Evolutionary conservation across 257 asterid species (phyloP).

Genomic region (Prunella vulgaris): DNA sequence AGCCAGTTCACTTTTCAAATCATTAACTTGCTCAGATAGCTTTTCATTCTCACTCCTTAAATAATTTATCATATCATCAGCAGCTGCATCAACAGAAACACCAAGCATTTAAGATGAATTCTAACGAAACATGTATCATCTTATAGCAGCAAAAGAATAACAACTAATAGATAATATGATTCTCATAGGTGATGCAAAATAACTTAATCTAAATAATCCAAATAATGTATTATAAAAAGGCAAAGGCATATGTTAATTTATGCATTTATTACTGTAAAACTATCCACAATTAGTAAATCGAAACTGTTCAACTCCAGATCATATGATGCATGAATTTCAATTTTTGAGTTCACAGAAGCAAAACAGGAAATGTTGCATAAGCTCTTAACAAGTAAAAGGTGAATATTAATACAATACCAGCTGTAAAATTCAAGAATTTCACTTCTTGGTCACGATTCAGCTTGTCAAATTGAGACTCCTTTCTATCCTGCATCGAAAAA

Average conservation of each 20-base stretch:
- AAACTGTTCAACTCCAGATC: neutral
- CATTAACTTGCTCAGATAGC: constrained; percentile 46
- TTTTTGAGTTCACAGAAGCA: neutral
- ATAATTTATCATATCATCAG: constrained; percentile 63
- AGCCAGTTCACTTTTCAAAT: constrained; percentile 51
- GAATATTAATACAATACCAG: constrained; percentile 38
- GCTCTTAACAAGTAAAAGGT: neutral
- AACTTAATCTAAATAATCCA: neutral
- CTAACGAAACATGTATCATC: neutral
- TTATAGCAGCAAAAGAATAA: neutral
- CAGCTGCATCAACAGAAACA: constrained; percentile 46
- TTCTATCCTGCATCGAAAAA: constrained; percentile 45
- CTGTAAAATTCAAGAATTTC: constrained; percentile 51
- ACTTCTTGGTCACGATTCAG: constrained; percentile 65
- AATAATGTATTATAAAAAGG: neutral
- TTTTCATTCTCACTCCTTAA: constrained; percentile 58
- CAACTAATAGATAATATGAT: neutral
- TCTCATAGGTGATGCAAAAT: neutral
- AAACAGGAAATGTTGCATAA: neutral
- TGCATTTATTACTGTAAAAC: neutral
- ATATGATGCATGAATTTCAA: neutral
- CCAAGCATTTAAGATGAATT: constrained; percentile 7
- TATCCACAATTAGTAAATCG: neutral
- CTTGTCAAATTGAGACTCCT: constrained; percentile 53
- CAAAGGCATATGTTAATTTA: neutral